Conservation (phyloP, 495 filamentous ascomycete genomes). For the Tuber calosporum region DNA sequence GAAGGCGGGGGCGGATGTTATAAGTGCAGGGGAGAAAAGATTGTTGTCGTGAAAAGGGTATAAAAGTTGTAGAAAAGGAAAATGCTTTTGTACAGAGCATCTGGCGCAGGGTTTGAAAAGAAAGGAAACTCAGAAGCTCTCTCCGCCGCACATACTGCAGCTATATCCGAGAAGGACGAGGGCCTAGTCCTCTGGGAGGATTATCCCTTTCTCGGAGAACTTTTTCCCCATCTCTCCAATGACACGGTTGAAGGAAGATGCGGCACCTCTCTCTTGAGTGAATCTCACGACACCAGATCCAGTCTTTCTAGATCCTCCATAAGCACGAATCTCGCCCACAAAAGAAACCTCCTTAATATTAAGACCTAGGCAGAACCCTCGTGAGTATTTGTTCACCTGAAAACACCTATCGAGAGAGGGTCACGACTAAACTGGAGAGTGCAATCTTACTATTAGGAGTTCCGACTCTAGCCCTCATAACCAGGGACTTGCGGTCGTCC, state of each 20-base stretch:
- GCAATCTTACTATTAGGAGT: conserved; percentile 64
- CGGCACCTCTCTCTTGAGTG: conserved; percentile 80
- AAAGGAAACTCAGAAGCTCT: neutral
- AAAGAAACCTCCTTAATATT: conserved; percentile 49
- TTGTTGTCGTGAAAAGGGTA: neutral
- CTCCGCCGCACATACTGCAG: neutral
- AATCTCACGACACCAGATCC: conserved; percentile 68
- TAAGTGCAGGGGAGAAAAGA: neutral
- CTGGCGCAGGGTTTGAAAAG: neutral
- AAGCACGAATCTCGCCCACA: conserved; percentile 72
- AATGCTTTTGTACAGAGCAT: neutral
- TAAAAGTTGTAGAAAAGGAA: neutral
- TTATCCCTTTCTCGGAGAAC: conserved; percentile 1
- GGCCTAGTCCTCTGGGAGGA: neutral
- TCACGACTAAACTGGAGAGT: conserved; percentile 10
- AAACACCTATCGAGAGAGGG: conserved; percentile 8
- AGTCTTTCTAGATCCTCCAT: conserved; percentile 67
- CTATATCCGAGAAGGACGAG: neutral
- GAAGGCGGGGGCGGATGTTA: neutral
- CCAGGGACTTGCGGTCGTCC: conserved; percentile 63
- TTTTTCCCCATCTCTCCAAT: conserved; percentile 58
- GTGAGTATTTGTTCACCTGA: neutral
- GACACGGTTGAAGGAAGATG: conserved; percentile 72
- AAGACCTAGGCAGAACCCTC: conserved; percentile 9
- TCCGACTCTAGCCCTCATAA: conserved; percentile 68